A percentile compares a stretch with the other conserved stretches of the same genome.
phyloP scores from a whole-genome alignment of 2,329 filamentous ascomycete species.

The Aspergillus sp. region DNA sequence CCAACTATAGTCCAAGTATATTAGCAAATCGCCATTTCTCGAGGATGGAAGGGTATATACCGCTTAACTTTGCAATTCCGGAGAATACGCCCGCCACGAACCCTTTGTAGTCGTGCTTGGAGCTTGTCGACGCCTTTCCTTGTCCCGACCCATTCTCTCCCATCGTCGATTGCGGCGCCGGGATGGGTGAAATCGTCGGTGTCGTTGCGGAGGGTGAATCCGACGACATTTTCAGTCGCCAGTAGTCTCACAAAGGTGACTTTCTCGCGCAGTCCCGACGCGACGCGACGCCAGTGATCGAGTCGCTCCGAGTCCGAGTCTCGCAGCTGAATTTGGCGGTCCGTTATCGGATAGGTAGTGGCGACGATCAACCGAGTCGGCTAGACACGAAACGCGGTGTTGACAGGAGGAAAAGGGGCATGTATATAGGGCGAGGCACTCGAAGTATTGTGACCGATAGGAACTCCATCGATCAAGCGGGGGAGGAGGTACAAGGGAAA shows the following conservation, averaged over 20 bases:
- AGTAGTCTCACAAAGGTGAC: background rate
- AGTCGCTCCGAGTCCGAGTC: background rate
- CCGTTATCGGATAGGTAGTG: conserved; percentile 5
- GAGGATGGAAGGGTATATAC: conserved; percentile 47
- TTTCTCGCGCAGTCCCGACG: too few relatives aligned
- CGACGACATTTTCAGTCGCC: conserved; percentile 20
- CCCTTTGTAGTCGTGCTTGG: conserved; percentile 72
- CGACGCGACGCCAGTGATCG: too few relatives aligned
- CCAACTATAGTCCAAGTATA: conserved; percentile 44
- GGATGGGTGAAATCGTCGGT: conserved; percentile 2
- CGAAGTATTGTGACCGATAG: too few relatives aligned
- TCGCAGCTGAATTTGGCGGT: background rate
- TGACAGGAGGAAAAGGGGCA: background rate
- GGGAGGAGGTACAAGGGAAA: background rate
- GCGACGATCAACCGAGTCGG: background rate
- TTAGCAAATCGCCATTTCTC: background rate
- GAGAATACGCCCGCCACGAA: conserved; percentile 97
- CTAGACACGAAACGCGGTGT: background rate
- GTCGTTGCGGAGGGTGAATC: conserved; percentile 11
- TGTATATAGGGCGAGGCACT: background rate
- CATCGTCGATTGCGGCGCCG: conserved; percentile 5
- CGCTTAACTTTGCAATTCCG: conserved; percentile 83
- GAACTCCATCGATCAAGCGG: conserved; percentile 1
- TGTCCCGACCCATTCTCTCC: conserved; percentile 3
- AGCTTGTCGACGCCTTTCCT: conserved; percentile 12